Conservation (phyloP, 2,329 filamentous ascomycete species). For the Malbranchea zuffiana region DNA sequence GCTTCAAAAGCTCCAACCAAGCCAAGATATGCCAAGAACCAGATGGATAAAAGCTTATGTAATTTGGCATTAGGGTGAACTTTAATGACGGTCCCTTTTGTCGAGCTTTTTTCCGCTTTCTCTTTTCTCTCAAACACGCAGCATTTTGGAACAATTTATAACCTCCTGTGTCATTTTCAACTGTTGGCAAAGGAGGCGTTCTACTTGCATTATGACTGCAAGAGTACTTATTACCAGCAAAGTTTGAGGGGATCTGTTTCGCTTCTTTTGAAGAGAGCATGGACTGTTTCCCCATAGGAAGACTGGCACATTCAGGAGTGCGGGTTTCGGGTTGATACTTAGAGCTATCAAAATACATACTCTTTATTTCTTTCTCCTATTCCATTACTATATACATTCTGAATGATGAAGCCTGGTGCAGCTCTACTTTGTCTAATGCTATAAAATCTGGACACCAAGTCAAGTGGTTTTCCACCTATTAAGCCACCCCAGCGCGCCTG, state of each 20-base stretch:
- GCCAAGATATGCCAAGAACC: neutral
- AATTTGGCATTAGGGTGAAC: no score
- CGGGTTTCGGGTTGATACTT: neutral
- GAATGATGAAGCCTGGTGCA: no score
- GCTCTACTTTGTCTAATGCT: neutral
- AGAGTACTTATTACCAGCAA: slow-evolving; percentile 31
- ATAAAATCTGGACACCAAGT: neutral
- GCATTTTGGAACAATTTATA: neutral
- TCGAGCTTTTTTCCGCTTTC: neutral
- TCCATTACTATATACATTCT: neutral
- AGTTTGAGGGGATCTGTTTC: slow-evolving; percentile 39
- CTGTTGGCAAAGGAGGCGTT: no score
- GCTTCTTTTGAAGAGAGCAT: slow-evolving; percentile 12
- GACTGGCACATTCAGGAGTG: slow-evolving; percentile 28
- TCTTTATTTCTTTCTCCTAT: neutral
- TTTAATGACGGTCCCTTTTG: neutral
- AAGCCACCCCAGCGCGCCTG: slow-evolving; percentile 2
- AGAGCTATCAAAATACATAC: slow-evolving; percentile 6
- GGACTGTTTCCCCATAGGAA: slow-evolving; percentile 38
- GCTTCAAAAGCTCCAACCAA: neutral
- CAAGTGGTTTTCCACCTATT: slow-evolving; percentile 1
- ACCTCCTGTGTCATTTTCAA: neutral
- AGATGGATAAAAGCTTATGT: neutral
- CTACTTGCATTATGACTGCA: slow-evolving; percentile 23
- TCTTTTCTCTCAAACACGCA: slow-evolving; percentile 4